Percentiles rank a stretch among this genome's conserved stretches.
phyloP scores from a whole-genome alignment of 129 eudicot species.

The Artemisia argyi region DNA sequence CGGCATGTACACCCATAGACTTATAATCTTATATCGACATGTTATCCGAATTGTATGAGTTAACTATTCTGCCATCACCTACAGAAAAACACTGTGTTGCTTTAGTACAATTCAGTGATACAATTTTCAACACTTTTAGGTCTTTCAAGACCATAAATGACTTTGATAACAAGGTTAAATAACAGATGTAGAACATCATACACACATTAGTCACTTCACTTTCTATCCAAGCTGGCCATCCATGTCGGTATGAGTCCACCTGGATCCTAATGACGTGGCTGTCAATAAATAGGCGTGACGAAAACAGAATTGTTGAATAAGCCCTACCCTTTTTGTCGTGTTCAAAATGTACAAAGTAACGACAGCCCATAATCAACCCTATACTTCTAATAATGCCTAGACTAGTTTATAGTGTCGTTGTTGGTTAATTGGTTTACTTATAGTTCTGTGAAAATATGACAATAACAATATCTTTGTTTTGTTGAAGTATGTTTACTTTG shows the following conservation, averaged over 20 bases:
- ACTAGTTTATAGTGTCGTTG: background rate
- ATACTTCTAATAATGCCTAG: conserved; percentile 19
- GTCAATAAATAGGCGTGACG: conserved; percentile 25
- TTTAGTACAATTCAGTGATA: background rate
- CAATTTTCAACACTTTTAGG: background rate
- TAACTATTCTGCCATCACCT: too few relatives aligned
- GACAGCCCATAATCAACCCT: conserved; percentile 20
- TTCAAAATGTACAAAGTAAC: conserved; percentile 14
- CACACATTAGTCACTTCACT: conserved; percentile 12
- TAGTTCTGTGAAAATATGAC: background rate
- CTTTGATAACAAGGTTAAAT: background rate
- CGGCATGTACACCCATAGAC: too few relatives aligned
- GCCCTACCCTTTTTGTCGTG: conserved; percentile 26
- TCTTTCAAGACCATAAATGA: background rate
- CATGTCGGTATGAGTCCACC: conserved; percentile 41
- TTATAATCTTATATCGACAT: too few relatives aligned
- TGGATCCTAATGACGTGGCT: conserved; percentile 31
- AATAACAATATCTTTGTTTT: too few relatives aligned
- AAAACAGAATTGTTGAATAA: background rate
- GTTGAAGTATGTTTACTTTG: too few relatives aligned
- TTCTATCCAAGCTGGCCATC: conserved; percentile 32
- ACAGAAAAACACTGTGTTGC: too few relatives aligned
- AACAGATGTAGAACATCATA: conserved; percentile 21
- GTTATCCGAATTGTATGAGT: too few relatives aligned
- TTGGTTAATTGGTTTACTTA: background rate